These are phyloP conservation scores for Calonectria fujianensis DNA, from an alignment of 2,329 filamentous ascomycete species.

Conservation along the genomic window DNA sequence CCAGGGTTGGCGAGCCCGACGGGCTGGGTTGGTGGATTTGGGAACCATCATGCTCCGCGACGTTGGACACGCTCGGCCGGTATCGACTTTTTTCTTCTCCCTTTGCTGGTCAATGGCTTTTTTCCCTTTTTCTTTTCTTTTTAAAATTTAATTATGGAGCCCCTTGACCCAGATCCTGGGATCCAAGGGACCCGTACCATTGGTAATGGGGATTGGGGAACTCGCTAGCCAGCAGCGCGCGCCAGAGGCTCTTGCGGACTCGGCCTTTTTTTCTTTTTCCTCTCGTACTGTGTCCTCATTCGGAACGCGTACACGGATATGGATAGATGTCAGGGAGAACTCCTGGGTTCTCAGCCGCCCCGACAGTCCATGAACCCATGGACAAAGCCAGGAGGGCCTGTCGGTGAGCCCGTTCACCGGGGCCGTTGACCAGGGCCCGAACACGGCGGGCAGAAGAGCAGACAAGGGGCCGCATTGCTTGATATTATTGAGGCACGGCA, in stretches of 20 bases:
- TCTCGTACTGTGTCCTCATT: background rate
- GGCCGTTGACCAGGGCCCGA: conserved; percentile 19
- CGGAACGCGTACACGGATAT: background rate
- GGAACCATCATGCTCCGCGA: background rate
- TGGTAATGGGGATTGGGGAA: background rate
- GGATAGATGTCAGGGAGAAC: background rate
- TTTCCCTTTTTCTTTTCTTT: conserved; percentile 42
- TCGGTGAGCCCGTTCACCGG: conserved; percentile 21
- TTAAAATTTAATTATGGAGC: conserved; percentile 32
- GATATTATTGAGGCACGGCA: conserved; percentile 27
- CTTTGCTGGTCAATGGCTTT: background rate
- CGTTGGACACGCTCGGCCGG: conserved; percentile 7
- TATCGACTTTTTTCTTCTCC: conserved; percentile 26
- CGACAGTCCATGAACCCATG: background rate
- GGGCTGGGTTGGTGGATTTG: conserved; percentile 18
- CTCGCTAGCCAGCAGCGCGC: background rate
- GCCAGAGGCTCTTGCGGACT: background rate
- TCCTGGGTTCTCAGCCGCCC: background rate
- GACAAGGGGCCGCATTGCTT: background rate
- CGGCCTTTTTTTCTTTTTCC: background rate
- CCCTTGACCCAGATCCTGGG: background rate
- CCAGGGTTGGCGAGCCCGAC: conserved; percentile 23
- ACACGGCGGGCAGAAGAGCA: background rate
- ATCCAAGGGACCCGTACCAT: background rate
- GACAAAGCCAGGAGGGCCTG: conserved; percentile 13